Conservation (phyloP, 495 filamentous ascomycete genomes). For the Cercophora sp. region DNA sequence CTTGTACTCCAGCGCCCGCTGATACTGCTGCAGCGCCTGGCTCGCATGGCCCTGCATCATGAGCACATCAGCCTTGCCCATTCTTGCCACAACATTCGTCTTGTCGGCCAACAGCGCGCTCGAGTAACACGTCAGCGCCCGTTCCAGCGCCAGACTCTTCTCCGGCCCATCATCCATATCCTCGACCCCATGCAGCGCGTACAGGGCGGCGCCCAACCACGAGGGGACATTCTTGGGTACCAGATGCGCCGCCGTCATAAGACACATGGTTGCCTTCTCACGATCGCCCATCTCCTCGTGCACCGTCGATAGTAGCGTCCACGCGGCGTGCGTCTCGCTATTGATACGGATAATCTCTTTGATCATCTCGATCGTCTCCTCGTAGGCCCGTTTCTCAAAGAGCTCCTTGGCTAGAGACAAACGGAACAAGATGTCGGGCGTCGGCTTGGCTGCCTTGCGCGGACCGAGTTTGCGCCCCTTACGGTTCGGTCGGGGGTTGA, state of each 20-base stretch:
- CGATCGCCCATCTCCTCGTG: constrained; percentile 63
- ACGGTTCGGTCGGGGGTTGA: constrained; percentile 1
- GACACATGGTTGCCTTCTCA: constrained; percentile 61
- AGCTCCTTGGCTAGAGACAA: constrained; percentile 66
- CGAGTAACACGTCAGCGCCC: constrained; percentile 65
- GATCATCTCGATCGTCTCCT: constrained; percentile 58
- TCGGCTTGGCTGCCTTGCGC: constrained; percentile 69
- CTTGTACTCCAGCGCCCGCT: constrained; percentile 52
- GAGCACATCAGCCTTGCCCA: constrained; percentile 30
- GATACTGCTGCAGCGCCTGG: constrained; percentile 60
- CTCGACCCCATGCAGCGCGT: constrained; percentile 53
- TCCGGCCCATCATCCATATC: constrained; percentile 50
- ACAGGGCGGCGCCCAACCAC: constrained; percentile 66
- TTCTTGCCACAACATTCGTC: constrained; percentile 42
- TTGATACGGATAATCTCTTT: constrained; percentile 73
- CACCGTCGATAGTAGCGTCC: constrained; percentile 70
- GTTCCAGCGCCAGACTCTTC: constrained; percentile 44
- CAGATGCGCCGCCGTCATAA: constrained; percentile 68
- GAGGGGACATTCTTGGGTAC: constrained; percentile 61
- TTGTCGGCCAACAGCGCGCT: constrained; percentile 63
- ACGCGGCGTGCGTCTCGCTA: constrained; percentile 76
- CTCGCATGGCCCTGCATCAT: constrained; percentile 46
- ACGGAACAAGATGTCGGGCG: constrained; percentile 67
- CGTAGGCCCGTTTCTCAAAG: constrained; percentile 63
- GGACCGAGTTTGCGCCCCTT: constrained; percentile 43